Conservation (phyloP, 225 moss, liverwort and hornwort genomes). For the Ulota crispa region DNA sequence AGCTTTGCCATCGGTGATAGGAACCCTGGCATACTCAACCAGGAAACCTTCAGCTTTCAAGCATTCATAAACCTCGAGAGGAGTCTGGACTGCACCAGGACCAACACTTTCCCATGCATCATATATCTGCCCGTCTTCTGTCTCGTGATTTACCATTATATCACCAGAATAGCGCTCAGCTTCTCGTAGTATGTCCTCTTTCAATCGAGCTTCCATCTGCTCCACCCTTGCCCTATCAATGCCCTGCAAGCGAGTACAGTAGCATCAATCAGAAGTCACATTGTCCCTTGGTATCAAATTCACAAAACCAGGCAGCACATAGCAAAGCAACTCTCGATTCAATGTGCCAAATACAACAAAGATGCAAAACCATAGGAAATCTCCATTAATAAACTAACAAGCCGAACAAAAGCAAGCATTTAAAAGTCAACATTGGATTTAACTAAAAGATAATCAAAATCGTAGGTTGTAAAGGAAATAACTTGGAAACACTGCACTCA, state of each 20-base stretch:
- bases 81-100: constrained; percentile 82
- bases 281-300: neutral
- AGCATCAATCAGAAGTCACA: constrained; percentile 18
- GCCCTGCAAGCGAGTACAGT: constrained; percentile 56
- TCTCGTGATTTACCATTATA: constrained; percentile 99
- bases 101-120: constrained; percentile 91
- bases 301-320: constrained; percentile 7
- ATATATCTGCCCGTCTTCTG: constrained; percentile 88
- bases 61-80: constrained; percentile 88
- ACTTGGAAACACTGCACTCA: neutral
- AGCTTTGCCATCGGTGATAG: constrained; percentile 99
- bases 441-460: neutral
- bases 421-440: neutral
- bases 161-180: constrained; percentile 82
- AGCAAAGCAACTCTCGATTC: neutral
- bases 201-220: constrained; percentile 98
- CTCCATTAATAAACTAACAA: neutral
- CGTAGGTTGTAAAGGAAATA: neutral
- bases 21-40: constrained; percentile 96
- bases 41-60: constrained; percentile 77
- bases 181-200: constrained; percentile 88
- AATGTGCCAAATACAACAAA: constrained; percentile 9
- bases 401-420: neutral
- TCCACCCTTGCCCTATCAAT: constrained; percentile 93
- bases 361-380: neutral